Conservation (phyloP, 2,329 filamentous ascomycete species). For the Dothistroma septosporum region DNA sequence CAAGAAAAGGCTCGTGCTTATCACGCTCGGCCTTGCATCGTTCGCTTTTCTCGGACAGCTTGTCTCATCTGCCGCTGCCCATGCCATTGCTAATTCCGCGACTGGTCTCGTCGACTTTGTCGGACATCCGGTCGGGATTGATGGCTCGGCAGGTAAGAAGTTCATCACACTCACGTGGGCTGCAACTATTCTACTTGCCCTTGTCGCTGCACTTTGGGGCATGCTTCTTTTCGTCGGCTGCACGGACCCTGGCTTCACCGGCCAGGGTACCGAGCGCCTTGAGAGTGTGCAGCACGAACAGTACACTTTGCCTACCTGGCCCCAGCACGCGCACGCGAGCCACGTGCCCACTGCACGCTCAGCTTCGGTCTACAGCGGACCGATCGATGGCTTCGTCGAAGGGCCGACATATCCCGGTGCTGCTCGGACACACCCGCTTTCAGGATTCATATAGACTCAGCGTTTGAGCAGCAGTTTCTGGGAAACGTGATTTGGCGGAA, state of each 20-base stretch:
- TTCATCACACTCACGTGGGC: constrained; percentile 1
- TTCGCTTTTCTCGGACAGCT: not conserved
- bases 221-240: not conserved
- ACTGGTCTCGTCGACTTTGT: constrained; percentile 3
- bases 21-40: not conserved
- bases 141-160: not conserved
- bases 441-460: not conserved
- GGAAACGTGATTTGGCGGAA: not conserved
- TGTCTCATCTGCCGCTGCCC: not conserved
- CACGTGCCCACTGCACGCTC: not conserved
- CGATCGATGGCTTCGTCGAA: not conserved
- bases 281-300: not conserved
- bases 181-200: not conserved
- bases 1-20: not conserved
- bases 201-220: not conserved
- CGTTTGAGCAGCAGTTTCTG: not conserved
- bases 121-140: not conserved
- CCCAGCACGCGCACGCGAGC: not conserved
- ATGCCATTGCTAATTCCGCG: not conserved
- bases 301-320: not conserved
- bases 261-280: not conserved
- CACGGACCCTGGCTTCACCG: not conserved
- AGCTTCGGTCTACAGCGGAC: not conserved
- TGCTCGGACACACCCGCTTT: not conserved
- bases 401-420: not conserved